These are phyloP conservation scores for Pisolithus albus DNA, from an alignment of 768 basidiomycete genomes.

Conservation along the genomic window DNA sequence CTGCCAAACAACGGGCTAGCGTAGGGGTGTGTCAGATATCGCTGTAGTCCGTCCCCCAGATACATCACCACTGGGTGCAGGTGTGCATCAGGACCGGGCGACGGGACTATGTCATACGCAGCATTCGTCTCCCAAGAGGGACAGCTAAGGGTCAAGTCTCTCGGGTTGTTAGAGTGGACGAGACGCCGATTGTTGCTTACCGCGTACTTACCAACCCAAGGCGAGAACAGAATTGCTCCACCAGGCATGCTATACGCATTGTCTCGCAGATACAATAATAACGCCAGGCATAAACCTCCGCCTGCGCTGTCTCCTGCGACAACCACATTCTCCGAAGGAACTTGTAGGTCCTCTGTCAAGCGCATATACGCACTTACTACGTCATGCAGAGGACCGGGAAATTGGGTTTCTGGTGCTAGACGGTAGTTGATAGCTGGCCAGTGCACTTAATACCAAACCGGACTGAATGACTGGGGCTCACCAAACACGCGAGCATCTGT, in stretches of 20 bases:
- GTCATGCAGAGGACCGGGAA: conserved; percentile 86
- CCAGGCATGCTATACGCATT: conserved; percentile 78
- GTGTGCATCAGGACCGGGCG: conserved; percentile 68
- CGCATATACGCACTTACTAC: conserved; percentile 83
- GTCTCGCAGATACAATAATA: conserved; percentile 93
- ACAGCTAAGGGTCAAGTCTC: conserved; percentile 94
- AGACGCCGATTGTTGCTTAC: background rate
- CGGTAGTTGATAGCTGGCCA: conserved; percentile 83
- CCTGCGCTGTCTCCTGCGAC: conserved; percentile 92
- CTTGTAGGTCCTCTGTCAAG: conserved; percentile 78
- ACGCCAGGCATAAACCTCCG: conserved; percentile 77
- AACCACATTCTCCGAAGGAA: conserved; percentile 87
- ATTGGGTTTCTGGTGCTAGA: conserved; percentile 89
- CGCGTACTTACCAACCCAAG: conserved; percentile 80
- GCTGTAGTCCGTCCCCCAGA: conserved; percentile 71
- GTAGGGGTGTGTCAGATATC: conserved; percentile 93
- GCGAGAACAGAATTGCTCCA: conserved; percentile 84
- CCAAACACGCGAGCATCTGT: conserved; percentile 86
- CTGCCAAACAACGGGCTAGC: conserved; percentile 93
- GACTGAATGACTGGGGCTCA: conserved; percentile 25
- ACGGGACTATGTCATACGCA: conserved; percentile 74
- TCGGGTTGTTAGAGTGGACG: conserved; percentile 5
- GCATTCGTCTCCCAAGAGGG: conserved; percentile 98
- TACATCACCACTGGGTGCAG: conserved; percentile 93
- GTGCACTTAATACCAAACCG: background rate